These are phyloP conservation scores for Cyanidiococcus yangmingshanensis DNA, from an alignment of 23 red algal genomes.

Conservation along the genomic window DNA sequence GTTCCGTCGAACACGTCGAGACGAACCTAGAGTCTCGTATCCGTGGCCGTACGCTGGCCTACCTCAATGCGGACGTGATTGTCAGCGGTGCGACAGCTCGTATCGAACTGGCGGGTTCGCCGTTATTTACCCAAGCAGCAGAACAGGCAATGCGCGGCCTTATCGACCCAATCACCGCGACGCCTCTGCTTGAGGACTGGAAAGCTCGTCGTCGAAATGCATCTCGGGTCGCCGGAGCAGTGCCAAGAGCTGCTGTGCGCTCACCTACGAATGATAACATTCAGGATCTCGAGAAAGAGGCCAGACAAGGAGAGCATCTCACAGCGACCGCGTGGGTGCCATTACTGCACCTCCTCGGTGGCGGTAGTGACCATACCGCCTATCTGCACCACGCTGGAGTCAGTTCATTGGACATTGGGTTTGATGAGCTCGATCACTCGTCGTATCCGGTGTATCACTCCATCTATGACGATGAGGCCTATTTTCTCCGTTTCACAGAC, in stretches of 20 bases:
- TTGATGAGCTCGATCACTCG: constrained; percentile 9
- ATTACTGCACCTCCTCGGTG: background rate
- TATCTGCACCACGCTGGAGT: constrained; percentile 16
- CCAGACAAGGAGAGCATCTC: background rate
- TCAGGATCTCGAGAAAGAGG: background rate
- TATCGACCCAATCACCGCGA: background rate
- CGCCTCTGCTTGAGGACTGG: background rate
- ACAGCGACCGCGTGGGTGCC: constrained; percentile 3
- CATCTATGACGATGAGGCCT: constrained; percentile 7
- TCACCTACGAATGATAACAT: background rate
- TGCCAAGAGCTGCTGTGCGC: background rate
- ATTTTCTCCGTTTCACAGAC: background rate
- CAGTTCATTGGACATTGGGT: background rate
- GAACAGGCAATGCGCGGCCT: constrained; percentile 10
- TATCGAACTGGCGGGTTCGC: background rate
- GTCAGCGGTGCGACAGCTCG: constrained; percentile 8
- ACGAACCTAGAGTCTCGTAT: constrained; percentile 4
- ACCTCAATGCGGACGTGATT: constrained; percentile 19
- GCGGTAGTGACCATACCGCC: constrained; percentile 16
- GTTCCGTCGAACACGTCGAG: constrained; percentile 9
- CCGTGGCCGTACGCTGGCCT: background rate
- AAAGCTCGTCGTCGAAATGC: background rate
- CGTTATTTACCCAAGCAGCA: background rate
- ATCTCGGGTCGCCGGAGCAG: background rate
- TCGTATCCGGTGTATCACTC: constrained; percentile 21